Conservation (phyloP, 805 yeast species). For the Schizosaccharomyces pombe region ASM294v3 CU329670.1:2965501-2966000, state of each 20-base stretch:
- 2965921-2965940: slow-evolving; percentile 31
- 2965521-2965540: slow-evolving; percentile 24
- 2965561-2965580: slow-evolving; percentile 22
- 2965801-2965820: slow-evolving; percentile 36
- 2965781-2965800: slow-evolving; percentile 19
- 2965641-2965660: slow-evolving; percentile 26
- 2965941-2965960: slow-evolving; percentile 29
- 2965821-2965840: slow-evolving; percentile 46
- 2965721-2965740: slow-evolving; percentile 32
- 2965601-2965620: slow-evolving; percentile 27
- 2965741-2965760: slow-evolving; percentile 26
- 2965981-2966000: slow-evolving; percentile 25
- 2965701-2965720: slow-evolving; percentile 24
- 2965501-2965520: slow-evolving; percentile 24
- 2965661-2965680: slow-evolving; percentile 32
- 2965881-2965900: slow-evolving; percentile 32
- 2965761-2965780: slow-evolving; percentile 33
- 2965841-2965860: slow-evolving; percentile 49
- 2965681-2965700: slow-evolving; percentile 25
- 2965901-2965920: slow-evolving; percentile 30
- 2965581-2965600: slow-evolving; percentile 37
- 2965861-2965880: slow-evolving; percentile 45
- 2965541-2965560: slow-evolving; percentile 30
- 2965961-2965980: slow-evolving; percentile 38
- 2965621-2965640: slow-evolving; percentile 39